A percentile compares a stretch with the other conserved stretches of the same genome.
Evolutionary conservation across 2,329 filamentous ascomycete genomes (phyloP).

Genomic region (Cladosporium velox): DNA sequence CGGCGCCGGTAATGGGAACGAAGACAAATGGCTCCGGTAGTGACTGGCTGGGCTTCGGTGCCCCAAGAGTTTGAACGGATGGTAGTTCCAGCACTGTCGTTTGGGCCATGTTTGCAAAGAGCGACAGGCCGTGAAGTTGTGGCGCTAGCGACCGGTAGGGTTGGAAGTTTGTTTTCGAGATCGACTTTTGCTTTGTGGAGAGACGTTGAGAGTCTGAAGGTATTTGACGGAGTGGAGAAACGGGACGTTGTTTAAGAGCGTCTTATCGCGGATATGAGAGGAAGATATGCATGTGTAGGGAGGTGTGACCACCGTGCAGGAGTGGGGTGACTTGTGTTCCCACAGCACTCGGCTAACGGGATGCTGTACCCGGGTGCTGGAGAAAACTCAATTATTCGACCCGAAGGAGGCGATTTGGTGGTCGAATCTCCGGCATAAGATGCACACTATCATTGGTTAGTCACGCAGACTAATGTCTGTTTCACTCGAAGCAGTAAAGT

Average conservation of each 20-base stretch:
- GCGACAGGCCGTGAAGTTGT: neutral
- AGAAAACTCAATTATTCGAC: conserved; percentile 9
- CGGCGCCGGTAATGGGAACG: conserved; percentile 24
- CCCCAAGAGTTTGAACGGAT: neutral
- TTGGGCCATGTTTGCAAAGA: neutral
- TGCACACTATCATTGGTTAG: conserved; percentile 5
- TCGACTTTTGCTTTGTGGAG: neutral
- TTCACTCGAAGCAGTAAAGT: neutral
- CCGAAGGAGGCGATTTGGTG: neutral
- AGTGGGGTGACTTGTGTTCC: conserved; percentile 3
- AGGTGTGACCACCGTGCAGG: conserved; percentile 1
- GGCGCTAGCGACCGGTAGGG: conserved; percentile 1
- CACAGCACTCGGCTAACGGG: neutral
- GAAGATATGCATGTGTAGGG: neutral
- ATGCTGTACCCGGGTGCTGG: conserved; percentile 1
- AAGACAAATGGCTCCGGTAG: conserved; percentile 26
- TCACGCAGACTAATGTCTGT: neutral
- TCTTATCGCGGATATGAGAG: neutral
- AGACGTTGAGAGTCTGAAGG: neutral
- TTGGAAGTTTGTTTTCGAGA: neutral
- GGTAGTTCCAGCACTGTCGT: neutral
- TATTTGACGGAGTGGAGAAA: neutral
- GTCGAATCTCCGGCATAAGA: neutral
- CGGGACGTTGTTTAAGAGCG: neutral
- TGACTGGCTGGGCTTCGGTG: conserved; percentile 3